phyloP scores from a whole-genome alignment of 2,329 filamentous ascomycete species.

The Clonostachys rhizophaga region DNA sequence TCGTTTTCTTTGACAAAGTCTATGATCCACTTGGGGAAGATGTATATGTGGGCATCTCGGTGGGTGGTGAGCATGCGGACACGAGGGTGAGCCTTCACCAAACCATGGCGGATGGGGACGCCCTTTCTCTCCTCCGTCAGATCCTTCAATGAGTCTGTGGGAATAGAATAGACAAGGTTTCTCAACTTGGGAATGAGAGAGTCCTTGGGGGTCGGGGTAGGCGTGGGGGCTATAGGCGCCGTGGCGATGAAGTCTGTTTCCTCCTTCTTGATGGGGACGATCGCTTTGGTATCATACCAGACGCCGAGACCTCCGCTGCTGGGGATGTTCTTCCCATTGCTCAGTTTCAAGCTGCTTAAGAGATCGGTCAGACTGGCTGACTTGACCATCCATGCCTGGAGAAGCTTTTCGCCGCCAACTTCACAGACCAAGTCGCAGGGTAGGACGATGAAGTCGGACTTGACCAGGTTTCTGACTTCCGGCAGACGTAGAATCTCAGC shows the following conservation, averaged over 20 bases:
- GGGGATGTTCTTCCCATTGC: conserved; percentile 26
- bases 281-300: conserved; percentile 82
- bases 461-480: conserved; percentile 74
- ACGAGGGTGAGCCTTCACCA: conserved; percentile 70
- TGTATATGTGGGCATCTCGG: conserved; percentile 89
- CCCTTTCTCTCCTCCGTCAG: conserved; percentile 70
- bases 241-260: conserved; percentile 91
- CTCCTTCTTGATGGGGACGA: conserved; percentile 77
- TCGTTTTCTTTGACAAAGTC: conserved; percentile 78
- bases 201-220: conserved; percentile 37
- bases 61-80: conserved; percentile 79
- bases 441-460: conserved; percentile 81
- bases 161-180: conserved; percentile 80
- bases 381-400: conserved; percentile 90
- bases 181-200: conserved; percentile 66
- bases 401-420: conserved; percentile 72
- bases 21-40: conserved; percentile 88
- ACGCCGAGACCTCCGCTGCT: conserved; percentile 79
- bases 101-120: conserved; percentile 69
- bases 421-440: conserved; percentile 95
- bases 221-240: conserved; percentile 57
- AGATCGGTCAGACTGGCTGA: conserved; percentile 64
- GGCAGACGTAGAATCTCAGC: conserved; percentile 82
- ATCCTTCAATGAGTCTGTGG: conserved; percentile 85
- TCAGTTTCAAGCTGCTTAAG: conserved; percentile 39